phyloP scores from a whole-genome alignment of 2,329 filamentous ascomycete genomes.

The Penicillium sp. region DNA sequence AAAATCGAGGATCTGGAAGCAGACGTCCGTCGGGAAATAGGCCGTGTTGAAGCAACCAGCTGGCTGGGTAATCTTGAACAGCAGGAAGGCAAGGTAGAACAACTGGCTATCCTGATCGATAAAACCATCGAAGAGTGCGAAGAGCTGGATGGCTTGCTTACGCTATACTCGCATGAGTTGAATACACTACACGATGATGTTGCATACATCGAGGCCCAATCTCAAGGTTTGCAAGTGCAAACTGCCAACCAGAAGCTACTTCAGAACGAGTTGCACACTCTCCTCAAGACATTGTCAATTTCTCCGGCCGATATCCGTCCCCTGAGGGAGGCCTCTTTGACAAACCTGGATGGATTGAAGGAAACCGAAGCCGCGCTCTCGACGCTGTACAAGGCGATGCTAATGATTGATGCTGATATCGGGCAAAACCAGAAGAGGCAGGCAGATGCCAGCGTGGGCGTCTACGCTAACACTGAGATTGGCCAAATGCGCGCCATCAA shows the following conservation, averaged over 20 bases:
- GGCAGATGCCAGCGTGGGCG: slow-evolving; percentile 53
- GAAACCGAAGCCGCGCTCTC: slow-evolving; percentile 78
- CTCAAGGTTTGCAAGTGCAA: slow-evolving; percentile 94
- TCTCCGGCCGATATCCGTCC: slow-evolving; percentile 74
- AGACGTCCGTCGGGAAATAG: slow-evolving; percentile 84
- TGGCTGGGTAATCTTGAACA: slow-evolving; percentile 84
- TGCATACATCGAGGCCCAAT: slow-evolving; percentile 94
- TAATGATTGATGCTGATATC: slow-evolving; percentile 85
- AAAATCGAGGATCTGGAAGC: slow-evolving; percentile 79
- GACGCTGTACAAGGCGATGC: slow-evolving; percentile 86
- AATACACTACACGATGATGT: slow-evolving; percentile 94
- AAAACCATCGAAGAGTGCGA: slow-evolving; percentile 93
- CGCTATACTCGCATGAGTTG: slow-evolving; percentile 91
- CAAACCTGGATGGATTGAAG: slow-evolving; percentile 69
- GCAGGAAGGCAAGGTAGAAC: slow-evolving; percentile 86
- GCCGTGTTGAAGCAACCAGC: slow-evolving; percentile 86
- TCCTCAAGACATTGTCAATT: slow-evolving; percentile 91
- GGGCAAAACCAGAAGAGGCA: slow-evolving; percentile 58
- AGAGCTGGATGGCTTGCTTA: slow-evolving; percentile 90
- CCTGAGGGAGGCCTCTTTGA: slow-evolving; percentile 72
- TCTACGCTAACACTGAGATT: slow-evolving; percentile 73
- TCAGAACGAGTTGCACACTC: slow-evolving; percentile 81
- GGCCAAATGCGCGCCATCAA: slow-evolving; percentile 90
- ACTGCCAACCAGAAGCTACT: slow-evolving; percentile 95
- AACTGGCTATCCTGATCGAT: slow-evolving; percentile 84